These are phyloP conservation scores for Schizophyllum commune DNA, from an alignment of 1,284 basidiomycete species.

Conservation along the genomic window DNA sequence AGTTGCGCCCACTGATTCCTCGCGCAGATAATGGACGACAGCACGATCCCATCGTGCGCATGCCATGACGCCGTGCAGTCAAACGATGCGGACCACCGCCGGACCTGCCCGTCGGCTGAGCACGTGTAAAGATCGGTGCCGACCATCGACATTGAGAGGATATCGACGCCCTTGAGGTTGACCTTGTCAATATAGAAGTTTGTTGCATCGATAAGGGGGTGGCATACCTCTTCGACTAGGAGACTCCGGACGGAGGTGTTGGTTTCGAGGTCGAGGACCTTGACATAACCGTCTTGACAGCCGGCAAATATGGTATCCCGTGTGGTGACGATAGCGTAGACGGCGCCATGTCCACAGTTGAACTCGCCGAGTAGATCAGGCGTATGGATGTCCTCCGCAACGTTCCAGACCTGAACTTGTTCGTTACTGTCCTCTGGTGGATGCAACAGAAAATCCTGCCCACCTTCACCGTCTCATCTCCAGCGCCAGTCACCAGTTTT, in stretches of 20 bases:
- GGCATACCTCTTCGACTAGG: constrained; percentile 69
- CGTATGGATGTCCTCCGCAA: constrained; percentile 19
- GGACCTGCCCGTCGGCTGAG: constrained; percentile 75
- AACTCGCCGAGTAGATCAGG: constrained; percentile 23
- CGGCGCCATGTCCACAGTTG: constrained; percentile 57
- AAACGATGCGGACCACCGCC: constrained; percentile 79
- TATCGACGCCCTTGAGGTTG: constrained; percentile 53
- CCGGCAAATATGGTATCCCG: constrained; percentile 87
- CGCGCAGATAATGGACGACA: constrained; percentile 57
- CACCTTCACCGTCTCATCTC: constrained; percentile 84
- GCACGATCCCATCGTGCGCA: constrained; percentile 73
- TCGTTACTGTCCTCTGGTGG: constrained; percentile 5
- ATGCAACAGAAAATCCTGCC: background rate
- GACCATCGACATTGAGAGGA: constrained; percentile 72
- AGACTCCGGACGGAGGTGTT: constrained; percentile 81
- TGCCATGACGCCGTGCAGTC: constrained; percentile 76
- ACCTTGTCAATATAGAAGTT: background rate
- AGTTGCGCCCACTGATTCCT: constrained; percentile 27
- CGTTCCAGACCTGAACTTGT: constrained; percentile 44
- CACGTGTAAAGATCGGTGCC: constrained; percentile 73
- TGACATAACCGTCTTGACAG: constrained; percentile 89
- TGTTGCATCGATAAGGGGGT: background rate
- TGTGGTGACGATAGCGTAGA: constrained; percentile 72
- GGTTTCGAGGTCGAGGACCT: constrained; percentile 89
- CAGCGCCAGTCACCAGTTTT: constrained; percentile 77